Conservation (phyloP, 1,139 yeast species). For the Blastobotrys persicus region DNA sequence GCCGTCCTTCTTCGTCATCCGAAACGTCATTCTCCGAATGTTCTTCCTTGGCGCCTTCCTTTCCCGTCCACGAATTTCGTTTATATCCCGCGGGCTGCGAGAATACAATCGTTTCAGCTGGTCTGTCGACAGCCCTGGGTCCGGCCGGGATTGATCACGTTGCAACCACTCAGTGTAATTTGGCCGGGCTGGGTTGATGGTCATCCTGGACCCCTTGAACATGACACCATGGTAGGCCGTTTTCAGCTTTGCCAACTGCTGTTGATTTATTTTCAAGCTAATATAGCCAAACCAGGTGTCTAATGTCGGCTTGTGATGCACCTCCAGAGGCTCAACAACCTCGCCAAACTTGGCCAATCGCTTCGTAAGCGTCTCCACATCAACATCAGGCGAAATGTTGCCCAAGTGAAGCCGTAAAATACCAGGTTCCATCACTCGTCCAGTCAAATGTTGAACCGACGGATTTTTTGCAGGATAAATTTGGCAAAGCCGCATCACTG, state of each 20-base stretch:
- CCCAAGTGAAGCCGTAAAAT: constrained; percentile 62
- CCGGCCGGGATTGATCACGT: constrained; percentile 39
- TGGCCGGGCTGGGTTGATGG: constrained; percentile 50
- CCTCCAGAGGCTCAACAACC: constrained; percentile 44
- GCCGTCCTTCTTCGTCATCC: constrained; percentile 62
- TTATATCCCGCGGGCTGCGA: constrained; percentile 44
- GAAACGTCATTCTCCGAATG: constrained; percentile 56
- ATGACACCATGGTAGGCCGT: constrained; percentile 63
- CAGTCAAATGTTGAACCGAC: background rate
- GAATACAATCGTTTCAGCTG: constrained; percentile 44
- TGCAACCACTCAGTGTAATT: constrained; percentile 47
- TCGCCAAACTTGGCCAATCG: constrained; percentile 54
- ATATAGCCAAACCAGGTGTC: constrained; percentile 67
- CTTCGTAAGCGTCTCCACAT: constrained; percentile 44
- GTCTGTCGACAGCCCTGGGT: constrained; percentile 39
- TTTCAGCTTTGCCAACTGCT: constrained; percentile 49
- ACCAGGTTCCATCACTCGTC: background rate
- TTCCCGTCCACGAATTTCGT: constrained; percentile 61
- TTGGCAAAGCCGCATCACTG: too few relatives aligned
- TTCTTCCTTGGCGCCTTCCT: constrained; percentile 55
- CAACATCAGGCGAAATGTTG: constrained; percentile 55
- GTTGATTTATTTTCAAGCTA: constrained; percentile 52
- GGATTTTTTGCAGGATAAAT: background rate
- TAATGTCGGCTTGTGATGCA: constrained; percentile 47
- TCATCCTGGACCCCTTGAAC: constrained; percentile 69